phyloP scores from a whole-genome alignment of 208 protist genomes.

The Phytomonas sp. region DNA sequence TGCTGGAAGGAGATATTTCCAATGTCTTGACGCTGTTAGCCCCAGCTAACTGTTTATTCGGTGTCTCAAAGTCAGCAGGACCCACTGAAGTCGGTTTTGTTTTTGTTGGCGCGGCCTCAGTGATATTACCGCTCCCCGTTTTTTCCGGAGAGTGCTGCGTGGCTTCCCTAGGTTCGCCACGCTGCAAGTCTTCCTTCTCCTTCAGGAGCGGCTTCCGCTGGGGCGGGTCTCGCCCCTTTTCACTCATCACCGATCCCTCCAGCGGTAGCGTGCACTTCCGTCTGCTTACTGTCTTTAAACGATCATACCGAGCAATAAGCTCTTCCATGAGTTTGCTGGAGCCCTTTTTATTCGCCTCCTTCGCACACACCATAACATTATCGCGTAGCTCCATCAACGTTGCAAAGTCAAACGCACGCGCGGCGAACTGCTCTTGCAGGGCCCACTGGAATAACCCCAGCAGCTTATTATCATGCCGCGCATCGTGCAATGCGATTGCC shows the following conservation, averaged over 20 bases:
- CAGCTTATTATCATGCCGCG: conserved; percentile 64
- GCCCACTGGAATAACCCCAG: conserved; percentile 67
- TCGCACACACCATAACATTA: conserved; percentile 58
- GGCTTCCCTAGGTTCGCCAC: neutral
- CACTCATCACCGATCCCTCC: conserved; percentile 42
- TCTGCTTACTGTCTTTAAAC: conserved; percentile 41
- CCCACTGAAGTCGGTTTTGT: neutral
- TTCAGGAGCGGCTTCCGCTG: conserved; percentile 40
- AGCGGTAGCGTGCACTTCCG: conserved; percentile 62
- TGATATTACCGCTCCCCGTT: neutral
- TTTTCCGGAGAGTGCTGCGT: neutral
- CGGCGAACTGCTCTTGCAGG: conserved; percentile 56
- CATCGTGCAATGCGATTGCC: conserved; percentile 65
- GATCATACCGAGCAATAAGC: conserved; percentile 65
- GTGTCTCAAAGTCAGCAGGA: neutral
- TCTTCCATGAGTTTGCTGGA: conserved; percentile 60
- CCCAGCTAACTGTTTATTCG: neutral
- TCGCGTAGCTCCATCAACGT: conserved; percentile 76
- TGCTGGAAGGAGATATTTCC: neutral
- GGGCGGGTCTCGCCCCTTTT: conserved; percentile 60
- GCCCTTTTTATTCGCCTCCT: conserved; percentile 47
- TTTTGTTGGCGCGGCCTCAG: neutral
- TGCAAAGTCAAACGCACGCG: conserved; percentile 70
- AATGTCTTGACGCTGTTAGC: neutral
- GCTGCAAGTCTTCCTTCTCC: neutral